Evolutionary conservation across 139 green algal genomes (phyloP), one percentile per base, ranked within the genome.

Genomic region (Pleodorina starrii): DNA sequence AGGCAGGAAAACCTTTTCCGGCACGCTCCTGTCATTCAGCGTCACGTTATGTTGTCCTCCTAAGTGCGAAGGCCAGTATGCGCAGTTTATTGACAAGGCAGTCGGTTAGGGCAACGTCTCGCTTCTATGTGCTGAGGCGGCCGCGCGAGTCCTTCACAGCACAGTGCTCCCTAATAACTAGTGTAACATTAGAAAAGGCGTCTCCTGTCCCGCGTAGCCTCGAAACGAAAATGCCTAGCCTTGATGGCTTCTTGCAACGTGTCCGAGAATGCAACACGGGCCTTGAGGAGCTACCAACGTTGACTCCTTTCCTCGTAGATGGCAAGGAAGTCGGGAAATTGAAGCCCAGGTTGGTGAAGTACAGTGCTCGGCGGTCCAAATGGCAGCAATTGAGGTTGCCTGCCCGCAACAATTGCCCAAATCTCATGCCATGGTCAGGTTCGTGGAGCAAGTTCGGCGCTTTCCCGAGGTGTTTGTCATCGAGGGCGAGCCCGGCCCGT

Each of bases 191-290:
- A 21, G 68, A 23, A 44, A 21, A 3, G 1, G 38, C 36, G 2
- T 32, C 16, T 25, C 68, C 68, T 25, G 11, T 32, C 17, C 68
- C 68, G 36, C 68, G 6, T 29, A 76, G 46, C 72, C 10, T 80
- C 57, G 72, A 36, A 35, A 25, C 38, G 25, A 57, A 54, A 35
- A 88, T 88, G 76, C 16, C 29, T 2, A 74, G 32, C 69, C 40
- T 93, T 5, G 14, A 63, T 4, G 91, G 92, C 2, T 93, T 95
- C 59, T 17, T 94, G 35, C 63, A 90, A 69, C 91, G 93, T 9
- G 66, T 96, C 6, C 66, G 87, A 23, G 86, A 94, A 17, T 95
- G 93, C 86, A 97, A 97, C 63, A 87, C 66, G 21, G 93, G 91
- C 11, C 77, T 93, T 0, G 85, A 90, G 2, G 84, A 92, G 4